Percentiles rank a stretch among this genome's conserved stretches.
phyloP scores from a whole-genome alignment of 2,329 filamentous ascomycete species.

The Sporothrix pallida region DNA sequence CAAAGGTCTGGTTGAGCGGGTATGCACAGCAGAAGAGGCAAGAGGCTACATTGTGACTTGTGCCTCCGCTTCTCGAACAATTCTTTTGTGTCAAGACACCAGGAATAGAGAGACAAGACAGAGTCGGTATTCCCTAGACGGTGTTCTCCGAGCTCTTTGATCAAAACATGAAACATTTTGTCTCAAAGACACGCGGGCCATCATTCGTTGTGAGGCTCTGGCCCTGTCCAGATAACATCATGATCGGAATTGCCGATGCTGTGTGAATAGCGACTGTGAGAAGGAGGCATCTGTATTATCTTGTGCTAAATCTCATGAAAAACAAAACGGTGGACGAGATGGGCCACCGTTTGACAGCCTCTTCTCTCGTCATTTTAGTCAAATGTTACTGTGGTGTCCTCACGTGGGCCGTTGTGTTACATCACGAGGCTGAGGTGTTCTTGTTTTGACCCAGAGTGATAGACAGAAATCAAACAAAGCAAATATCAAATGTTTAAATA shows the following conservation, averaged over 20 bases:
- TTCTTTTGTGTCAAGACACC: background rate
- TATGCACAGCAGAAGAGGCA: background rate
- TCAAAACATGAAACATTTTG: conserved; percentile 24
- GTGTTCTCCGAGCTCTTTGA: background rate
- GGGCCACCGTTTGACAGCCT: background rate
- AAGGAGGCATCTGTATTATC: background rate
- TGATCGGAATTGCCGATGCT: background rate
- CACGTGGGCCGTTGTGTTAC: background rate
- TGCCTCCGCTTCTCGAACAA: background rate
- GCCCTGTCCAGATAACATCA: no score
- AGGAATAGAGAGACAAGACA: no score
- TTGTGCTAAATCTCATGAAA: background rate
- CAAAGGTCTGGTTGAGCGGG: background rate
- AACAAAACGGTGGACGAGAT: background rate
- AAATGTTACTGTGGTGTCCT: no score
- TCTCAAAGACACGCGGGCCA: background rate
- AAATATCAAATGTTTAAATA: background rate
- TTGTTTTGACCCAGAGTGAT: no score
- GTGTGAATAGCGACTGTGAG: background rate
- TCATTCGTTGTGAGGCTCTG: background rate
- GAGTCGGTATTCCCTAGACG: no score
- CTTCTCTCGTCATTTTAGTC: background rate
- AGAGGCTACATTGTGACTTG: background rate
- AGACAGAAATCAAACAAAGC: background rate
- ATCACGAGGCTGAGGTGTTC: background rate